Evolutionary conservation across 2,329 filamentous ascomycete species (phyloP), one percentile per base, ranked within the genome.

Genomic region (Penicillium brevicompactum): DNA sequence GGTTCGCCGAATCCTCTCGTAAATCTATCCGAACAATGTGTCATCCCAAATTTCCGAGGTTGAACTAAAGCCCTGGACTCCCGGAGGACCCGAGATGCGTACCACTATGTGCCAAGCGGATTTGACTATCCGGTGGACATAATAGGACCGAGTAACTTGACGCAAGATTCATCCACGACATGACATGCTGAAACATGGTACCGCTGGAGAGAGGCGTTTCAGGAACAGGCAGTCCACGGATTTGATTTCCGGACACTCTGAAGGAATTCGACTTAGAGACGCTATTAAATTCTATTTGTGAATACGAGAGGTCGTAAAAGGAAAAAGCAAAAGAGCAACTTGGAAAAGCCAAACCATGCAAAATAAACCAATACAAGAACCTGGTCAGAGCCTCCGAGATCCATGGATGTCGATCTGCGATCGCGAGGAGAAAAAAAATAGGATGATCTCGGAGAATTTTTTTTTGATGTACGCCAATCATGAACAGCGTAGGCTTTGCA

Each of bases 371-470:
- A 49, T 34, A 30, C n/a, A 21, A 24, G 38, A 22, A 41, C 4
- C 24, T 22, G 22, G 9, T 22, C 41, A 45, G 46, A 50, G 32
- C 22, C 51, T 22, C 43, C 51, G 10, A 46, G 18, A 18, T 18
- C 18, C 18, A 18, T 18, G 18, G 18, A 24, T 37, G 45, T 13
- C 45, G 44, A 46, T 49, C 37, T 14, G 27, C 8, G 27, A 27
- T 22, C 27, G 45, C 8, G 24, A 27, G 24, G 24, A 37, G 7
- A 43, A 31, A 27, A 46, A 42, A 41, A 22, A n/a, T 18, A 18
- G 30, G 51, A n/a, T 46, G 52, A 60, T 58, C 55, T 56, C 57
- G 59, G 59, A 56, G 57, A 58, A 52, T 60, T 52, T 46, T 24
- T 37, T 58, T 49, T 13, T 34, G 22, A 18, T 38, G 14, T 21